Base-by-base conservation (phyloP, 208 protist genomes). In the Willaertia magna region DNA sequence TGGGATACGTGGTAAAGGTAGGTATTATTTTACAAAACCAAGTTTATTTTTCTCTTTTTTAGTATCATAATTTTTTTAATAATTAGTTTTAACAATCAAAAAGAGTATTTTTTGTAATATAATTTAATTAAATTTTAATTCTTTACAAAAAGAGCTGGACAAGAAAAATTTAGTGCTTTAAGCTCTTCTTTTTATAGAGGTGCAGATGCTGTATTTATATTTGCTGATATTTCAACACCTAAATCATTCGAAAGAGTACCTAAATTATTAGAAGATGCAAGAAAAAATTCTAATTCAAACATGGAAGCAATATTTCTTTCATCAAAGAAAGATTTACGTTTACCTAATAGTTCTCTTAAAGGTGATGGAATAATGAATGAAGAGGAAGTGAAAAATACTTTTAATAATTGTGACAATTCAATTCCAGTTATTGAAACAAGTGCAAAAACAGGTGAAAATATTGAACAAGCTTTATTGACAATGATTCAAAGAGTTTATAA, bases 391-490 rank as follows among this genome's bases (percentile, higher is more conserved):
- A 67, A 67, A 26, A 67, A 30, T 34, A 26, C 26, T 34, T 67
- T 67, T 9, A 67, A 26, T 34, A 67, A 67, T 1, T 67, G 34
- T 67, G 55, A 67, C 34, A 7, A 16, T 6, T 11, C 26, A 9
- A 67, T 67, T 34, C 55, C 55, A 67, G 34, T 67, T 34, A 67
- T 92, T 61, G 90, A 92, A 47, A 90, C 89, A 1, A 89, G 83
- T 46, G 90, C 90, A 22, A 89, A 92, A 74, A 74, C 92, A 20
- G 87, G 91, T 78, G 88, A 88, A 47, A 91, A 91, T 74, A 89
- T 92, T 61, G 76, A 91, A 55, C 14, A 87, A 48, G 86, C 90
- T 34, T 26, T 67, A 12, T 30, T 67, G 34, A 67, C 55, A 22
- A 67, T 67, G 9, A 67, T 67, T 67, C 55, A 67, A 67, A 67